Base-by-base conservation (phyloP, 306 rosid genomes). In the Corylus avellana region DNA sequence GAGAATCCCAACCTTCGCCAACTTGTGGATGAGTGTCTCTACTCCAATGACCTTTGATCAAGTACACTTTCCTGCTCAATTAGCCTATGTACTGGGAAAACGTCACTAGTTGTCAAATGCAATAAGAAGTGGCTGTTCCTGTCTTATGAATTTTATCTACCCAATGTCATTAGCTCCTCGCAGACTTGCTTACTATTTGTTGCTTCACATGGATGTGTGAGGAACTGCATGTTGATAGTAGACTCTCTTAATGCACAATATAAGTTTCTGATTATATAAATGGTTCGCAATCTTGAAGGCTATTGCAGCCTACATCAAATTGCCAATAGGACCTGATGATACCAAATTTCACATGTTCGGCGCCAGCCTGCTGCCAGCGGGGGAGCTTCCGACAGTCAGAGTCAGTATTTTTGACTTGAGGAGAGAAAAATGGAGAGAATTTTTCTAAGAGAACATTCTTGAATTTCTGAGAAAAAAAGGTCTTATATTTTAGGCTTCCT, bases 1-100 rank as follows among this genome's bases (percentile, higher is more conserved):
- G 97, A 94, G 90, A 92, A 94, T 89, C 97, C 97, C 72, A 94
- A 94, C 88, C 91, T 94, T 81, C 90, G 97, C 83, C 95, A 94
- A 84, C 98, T 94, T 73, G 98, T 94, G 72, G 97, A 92, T 16
- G 98, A 91, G 90, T 94, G 98, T 77, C 95, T 94, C 67, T 79
- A 77, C 81, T 94, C 98, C 53, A 91, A 80, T 81, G 97, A 94
- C 81, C 92, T 94, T 63, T 94, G 90, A 94, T 25, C 87, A 82
- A 64, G 74, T 62, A 18, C 27, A 70, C 22, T 56, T 66, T 58
- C 44, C 71, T 56, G 75, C 80, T 54, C 47, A 37, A 48, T 39
- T 70, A 83, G 77, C 83, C 70, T 22, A 42, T 77, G 85, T 81
- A 82, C 84, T 85, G 74, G 67, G 76, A 25, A n/a, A 22, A 13